Percentiles rank a stretch among this genome's conserved stretches.
Conservation (phyloP, 2,329 filamentous ascomycete genomes). For the Cladorrhinum sp. region DNA sequence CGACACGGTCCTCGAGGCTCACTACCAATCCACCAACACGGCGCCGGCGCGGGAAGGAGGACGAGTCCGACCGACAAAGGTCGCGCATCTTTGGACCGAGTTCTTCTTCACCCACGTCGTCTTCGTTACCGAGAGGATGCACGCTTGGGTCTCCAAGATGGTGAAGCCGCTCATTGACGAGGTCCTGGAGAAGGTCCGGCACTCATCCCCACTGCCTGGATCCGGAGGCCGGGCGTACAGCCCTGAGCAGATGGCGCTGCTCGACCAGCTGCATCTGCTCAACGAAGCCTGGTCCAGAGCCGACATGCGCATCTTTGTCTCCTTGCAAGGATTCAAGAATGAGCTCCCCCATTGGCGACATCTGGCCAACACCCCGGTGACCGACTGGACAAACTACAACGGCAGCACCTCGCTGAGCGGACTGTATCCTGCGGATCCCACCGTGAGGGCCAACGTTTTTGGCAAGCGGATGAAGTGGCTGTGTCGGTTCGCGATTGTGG, state of each 20-base stretch:
- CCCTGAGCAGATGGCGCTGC: not conserved
- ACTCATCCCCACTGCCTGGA: not conserved
- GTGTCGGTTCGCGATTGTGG: not conserved
- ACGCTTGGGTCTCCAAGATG: slow-evolving; percentile 8
- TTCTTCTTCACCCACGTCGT: slow-evolving; percentile 16
- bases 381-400: slow-evolving; percentile 8
- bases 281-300: not conserved
- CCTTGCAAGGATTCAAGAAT: slow-evolving; percentile 15
- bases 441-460: not conserved
- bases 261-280: slow-evolving; percentile 1
- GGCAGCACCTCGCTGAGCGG: not conserved
- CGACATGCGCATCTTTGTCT: slow-evolving; percentile 12
- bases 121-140: slow-evolving; percentile 9
- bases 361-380: not conserved
- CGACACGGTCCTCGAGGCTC: slow-evolving; percentile 9
- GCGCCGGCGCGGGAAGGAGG: not conserved
- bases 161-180: not conserved
- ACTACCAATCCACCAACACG: not conserved
- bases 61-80: not conserved
- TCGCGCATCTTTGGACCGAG: slow-evolving; percentile 16
- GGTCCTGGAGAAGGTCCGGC: not conserved
- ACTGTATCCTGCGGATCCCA: slow-evolving; percentile 5
- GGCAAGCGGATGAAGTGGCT: not conserved
- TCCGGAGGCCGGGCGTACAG: not conserved
- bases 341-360: slow-evolving; percentile 7